Evolutionary conservation across 2,329 filamentous ascomycete genomes (phyloP).

Genomic region (Paradendryphiella salina): DNA sequence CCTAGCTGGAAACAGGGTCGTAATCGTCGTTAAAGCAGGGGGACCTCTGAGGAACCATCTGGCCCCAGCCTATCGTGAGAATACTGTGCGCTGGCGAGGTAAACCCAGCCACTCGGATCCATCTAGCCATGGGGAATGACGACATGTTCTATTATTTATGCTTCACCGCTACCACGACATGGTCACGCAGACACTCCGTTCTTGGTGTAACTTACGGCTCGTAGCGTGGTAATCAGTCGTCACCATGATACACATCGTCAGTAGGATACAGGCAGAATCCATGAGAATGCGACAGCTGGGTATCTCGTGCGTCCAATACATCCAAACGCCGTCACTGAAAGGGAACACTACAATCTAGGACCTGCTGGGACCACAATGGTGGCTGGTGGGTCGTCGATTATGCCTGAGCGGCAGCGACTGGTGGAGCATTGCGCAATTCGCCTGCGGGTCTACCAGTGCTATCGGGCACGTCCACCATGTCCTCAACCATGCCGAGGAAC

Average conservation of each 20-base stretch:
- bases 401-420: slow-evolving; percentile 13
- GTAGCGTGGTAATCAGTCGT: background rate
- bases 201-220: background rate
- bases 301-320: slow-evolving; percentile 7
- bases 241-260: background rate
- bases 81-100: slow-evolving; percentile 20
- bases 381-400: slow-evolving; percentile 1
- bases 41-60: slow-evolving; percentile 4
- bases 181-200: slow-evolving; percentile 5
- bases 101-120: slow-evolving; percentile 8
- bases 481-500: slow-evolving; percentile 58
- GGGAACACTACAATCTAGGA: background rate
- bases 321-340: slow-evolving; percentile 3
- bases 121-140: slow-evolving; percentile 19
- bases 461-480: slow-evolving; percentile 42
- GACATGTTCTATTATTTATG: slow-evolving; percentile 15
- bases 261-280: background rate
- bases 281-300: slow-evolving; percentile 1
- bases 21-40: slow-evolving; percentile 10
- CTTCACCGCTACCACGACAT: slow-evolving; percentile 23
- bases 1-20: slow-evolving; percentile 2
- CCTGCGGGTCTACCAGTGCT: slow-evolving; percentile 40
- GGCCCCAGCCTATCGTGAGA: slow-evolving; percentile 17
- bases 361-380: background rate
- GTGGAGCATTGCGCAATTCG: slow-evolving; percentile 27